Evolutionary conservation across 805 yeast species (phyloP).

Genomic region (Kuraishia capsulata): DNA sequence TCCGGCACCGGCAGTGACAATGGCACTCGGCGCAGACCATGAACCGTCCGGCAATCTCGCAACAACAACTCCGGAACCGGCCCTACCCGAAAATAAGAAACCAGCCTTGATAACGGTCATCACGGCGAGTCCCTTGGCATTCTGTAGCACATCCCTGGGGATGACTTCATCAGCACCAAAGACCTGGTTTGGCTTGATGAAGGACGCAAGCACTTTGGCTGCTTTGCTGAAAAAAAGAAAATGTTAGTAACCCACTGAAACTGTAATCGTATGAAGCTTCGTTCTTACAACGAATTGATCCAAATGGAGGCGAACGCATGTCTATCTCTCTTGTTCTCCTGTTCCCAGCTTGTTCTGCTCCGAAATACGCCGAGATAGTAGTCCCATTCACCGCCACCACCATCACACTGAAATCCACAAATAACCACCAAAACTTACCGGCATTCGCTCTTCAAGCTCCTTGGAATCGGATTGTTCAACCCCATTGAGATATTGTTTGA

Average conservation of each 20-base stretch:
- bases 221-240: conserved; percentile 53
- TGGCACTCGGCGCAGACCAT: conserved; percentile 97
- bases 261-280: no score
- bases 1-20: conserved; percentile 95
- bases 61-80: conserved; percentile 93
- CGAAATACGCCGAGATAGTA: no score
- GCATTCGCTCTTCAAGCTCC: conserved; percentile 79
- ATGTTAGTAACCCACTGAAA: conserved; percentile 1
- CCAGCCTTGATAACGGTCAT: conserved; percentile 97
- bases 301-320: background rate
- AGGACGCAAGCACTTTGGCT: conserved; percentile 82
- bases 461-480: conserved; percentile 90
- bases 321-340: no score
- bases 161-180: conserved; percentile 83
- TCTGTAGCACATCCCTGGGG: conserved; percentile 78
- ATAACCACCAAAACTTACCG: conserved; percentile 40
- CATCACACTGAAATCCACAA: no score
- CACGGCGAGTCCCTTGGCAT: conserved; percentile 88
- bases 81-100: conserved; percentile 90
- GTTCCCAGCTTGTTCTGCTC: no score
- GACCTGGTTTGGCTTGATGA: conserved; percentile 89
- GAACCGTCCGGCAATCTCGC: conserved; percentile 90
- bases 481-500: conserved; percentile 46
- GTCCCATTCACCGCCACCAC: no score
- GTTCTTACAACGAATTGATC: background rate